Conservation (phyloP, 139 green algal species). For the Picochlorum sp. region DNA sequence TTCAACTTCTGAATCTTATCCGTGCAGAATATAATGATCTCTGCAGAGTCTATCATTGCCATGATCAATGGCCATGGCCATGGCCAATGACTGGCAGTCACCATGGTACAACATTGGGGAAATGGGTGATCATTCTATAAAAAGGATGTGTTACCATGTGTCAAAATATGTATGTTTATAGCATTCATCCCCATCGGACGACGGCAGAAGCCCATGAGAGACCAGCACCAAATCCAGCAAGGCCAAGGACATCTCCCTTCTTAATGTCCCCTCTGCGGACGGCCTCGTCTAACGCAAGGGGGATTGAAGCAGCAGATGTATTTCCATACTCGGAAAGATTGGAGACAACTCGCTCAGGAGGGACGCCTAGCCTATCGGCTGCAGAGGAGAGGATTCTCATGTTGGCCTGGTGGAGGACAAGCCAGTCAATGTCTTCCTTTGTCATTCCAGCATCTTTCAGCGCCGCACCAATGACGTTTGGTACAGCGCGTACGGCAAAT, state of each 20-base stretch:
- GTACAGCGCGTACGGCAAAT: constrained; percentile 92
- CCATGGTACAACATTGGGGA: too few relatives aligned
- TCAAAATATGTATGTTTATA: not conserved
- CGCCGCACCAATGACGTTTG: constrained; percentile 66
- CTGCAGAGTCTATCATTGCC: too few relatives aligned
- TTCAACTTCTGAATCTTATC: too few relatives aligned
- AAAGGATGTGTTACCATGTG: too few relatives aligned
- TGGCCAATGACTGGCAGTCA: too few relatives aligned
- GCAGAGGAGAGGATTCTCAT: constrained; percentile 89
- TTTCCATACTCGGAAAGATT: constrained; percentile 94
- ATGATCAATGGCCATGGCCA: too few relatives aligned
- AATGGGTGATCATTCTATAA: too few relatives aligned
- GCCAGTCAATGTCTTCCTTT: constrained; percentile 73
- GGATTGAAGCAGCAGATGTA: constrained; percentile 91
- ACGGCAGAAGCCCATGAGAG: constrained; percentile 89
- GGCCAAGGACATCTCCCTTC: constrained; percentile 59
- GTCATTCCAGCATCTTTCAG: constrained; percentile 61
- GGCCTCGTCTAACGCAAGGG: constrained; percentile 88
- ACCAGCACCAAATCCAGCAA: constrained; percentile 93
- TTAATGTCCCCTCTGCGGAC: constrained; percentile 71
- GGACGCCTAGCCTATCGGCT: constrained; percentile 70
- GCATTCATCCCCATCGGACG: constrained; percentile 74
- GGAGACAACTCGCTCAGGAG: constrained; percentile 57
- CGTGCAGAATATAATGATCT: too few relatives aligned
- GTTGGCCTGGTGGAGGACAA: constrained; percentile 96